phyloP scores from a whole-genome alignment of 2,329 filamentous ascomycete species.

The Aspergillus sojae region DNA sequence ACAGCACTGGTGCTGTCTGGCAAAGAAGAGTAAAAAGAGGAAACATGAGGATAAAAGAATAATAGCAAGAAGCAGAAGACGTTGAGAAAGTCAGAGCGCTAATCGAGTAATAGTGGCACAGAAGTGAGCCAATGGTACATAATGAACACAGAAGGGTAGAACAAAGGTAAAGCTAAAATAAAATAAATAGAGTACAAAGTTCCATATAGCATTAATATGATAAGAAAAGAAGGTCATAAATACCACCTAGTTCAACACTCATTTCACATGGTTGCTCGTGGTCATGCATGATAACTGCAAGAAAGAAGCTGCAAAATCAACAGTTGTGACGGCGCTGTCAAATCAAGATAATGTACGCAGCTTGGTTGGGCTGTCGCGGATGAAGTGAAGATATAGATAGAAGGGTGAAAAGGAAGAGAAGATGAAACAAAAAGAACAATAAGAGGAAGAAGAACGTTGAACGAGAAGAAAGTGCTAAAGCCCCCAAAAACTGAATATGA shows the following conservation, averaged over 20 bases:
- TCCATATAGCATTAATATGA: neutral
- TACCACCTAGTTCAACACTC: slow-evolving; percentile 26
- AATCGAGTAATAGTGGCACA: slow-evolving; percentile 4
- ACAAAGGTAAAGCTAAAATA: slow-evolving; percentile 8
- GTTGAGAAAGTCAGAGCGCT: slow-evolving; percentile 15
- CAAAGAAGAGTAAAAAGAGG: slow-evolving; percentile 7
- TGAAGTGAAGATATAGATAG: slow-evolving; percentile 10
- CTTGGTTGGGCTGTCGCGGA: neutral
- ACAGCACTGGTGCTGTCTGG: neutral
- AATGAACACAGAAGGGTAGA: slow-evolving; percentile 9
- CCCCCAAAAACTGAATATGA: neutral
- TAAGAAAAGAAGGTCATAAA: slow-evolving; percentile 19
- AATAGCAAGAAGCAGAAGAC: neutral
- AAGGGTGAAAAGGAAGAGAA: slow-evolving; percentile 7
- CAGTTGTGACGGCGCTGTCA: slow-evolving; percentile 11
- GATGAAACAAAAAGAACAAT: too few relatives aligned
- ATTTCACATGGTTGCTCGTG: slow-evolving; percentile 30
- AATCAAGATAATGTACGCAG: slow-evolving; percentile 14
- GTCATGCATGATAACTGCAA: slow-evolving; percentile 28
- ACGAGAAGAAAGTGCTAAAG: neutral
- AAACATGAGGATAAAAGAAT: neutral
- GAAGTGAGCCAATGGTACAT: neutral
- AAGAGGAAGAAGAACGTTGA: slow-evolving; percentile 4
- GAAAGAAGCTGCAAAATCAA: slow-evolving; percentile 15
- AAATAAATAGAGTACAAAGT: slow-evolving; percentile 13